Evolutionary conservation across 495 filamentous ascomycete genomes (phyloP).

Genomic region (Bacidia gigantensis): DNA sequence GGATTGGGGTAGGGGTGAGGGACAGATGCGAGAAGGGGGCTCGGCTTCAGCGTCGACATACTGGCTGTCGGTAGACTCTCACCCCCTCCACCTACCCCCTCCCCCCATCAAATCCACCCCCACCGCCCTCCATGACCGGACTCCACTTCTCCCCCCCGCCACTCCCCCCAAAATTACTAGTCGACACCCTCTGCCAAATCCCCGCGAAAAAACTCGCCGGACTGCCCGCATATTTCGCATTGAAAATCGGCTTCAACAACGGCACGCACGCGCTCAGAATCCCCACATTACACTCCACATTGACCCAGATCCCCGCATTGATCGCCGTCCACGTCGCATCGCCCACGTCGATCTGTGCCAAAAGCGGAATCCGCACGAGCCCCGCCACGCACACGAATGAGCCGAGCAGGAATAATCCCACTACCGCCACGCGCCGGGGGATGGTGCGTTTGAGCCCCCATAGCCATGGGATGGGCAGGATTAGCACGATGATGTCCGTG

Average conservation of each 20-base stretch:
- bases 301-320: slow-evolving; percentile 10
- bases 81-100: neutral
- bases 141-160: neutral
- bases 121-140: neutral
- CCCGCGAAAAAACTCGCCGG: neutral
- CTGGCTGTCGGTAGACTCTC: neutral
- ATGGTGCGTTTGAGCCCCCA: slow-evolving; percentile 26
- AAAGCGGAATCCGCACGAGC: slow-evolving; percentile 10
- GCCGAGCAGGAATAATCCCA: slow-evolving; percentile 12
- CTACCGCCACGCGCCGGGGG: slow-evolving; percentile 20
- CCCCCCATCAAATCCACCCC: neutral
- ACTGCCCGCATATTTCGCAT: neutral
- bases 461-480: slow-evolving; percentile 31
- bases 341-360: neutral
- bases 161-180: neutral
- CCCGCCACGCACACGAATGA: slow-evolving; percentile 14
- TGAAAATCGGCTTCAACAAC: slow-evolving; percentile 26
- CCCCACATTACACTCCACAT: slow-evolving; percentile 27
- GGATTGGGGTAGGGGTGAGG: too few relatives aligned
- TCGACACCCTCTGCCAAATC: neutral
- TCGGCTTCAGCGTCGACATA: neutral
- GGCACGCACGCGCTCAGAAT: slow-evolving; percentile 33
- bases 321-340: slow-evolving; percentile 10
- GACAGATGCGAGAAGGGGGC: neutral
- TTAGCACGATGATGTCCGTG: slow-evolving; percentile 26